Evolutionary conservation across 192 early-diverging fungal genomes (phyloP).

Genomic region (Chytriomyces hyalinus): DNA sequence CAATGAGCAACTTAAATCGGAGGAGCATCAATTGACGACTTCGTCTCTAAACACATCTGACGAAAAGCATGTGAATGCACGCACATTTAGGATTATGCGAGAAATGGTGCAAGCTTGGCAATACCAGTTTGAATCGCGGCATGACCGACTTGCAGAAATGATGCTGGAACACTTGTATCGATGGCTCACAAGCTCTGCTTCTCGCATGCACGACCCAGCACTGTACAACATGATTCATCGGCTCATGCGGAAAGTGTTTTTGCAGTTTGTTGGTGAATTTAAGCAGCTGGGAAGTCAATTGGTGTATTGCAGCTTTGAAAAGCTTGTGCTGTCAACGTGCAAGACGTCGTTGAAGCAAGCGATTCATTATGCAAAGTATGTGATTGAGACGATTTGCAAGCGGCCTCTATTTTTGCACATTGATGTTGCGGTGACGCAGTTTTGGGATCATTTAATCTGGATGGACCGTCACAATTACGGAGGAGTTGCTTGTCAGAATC

Average conservation of each 20-base stretch:
- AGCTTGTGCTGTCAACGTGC: slow-evolving; percentile 78
- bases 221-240: slow-evolving; percentile 78
- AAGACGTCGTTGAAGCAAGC: slow-evolving; percentile 78
- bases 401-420: slow-evolving; percentile 80
- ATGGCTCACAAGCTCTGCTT: slow-evolving; percentile 77
- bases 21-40: slow-evolving; percentile 27
- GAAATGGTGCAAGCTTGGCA: slow-evolving; percentile 82
- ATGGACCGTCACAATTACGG: slow-evolving; percentile 92
- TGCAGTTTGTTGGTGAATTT: slow-evolving; percentile 83
- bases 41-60: slow-evolving; percentile 44
- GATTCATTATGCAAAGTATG: slow-evolving; percentile 73
- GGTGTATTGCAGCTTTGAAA: slow-evolving; percentile 81
- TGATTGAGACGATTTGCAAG: slow-evolving; percentile 68
- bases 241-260: slow-evolving; percentile 89
- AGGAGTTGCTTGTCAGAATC: slow-evolving; percentile 52
- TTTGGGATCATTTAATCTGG: slow-evolving; percentile 88
- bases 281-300: slow-evolving; percentile 76
- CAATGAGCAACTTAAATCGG: slow-evolving; percentile 27
- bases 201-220: slow-evolving; percentile 84
- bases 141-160: slow-evolving; percentile 60
- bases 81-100: slow-evolving; percentile 78
- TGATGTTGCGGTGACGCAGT: slow-evolving; percentile 68
- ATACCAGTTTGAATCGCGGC: slow-evolving; percentile 64
- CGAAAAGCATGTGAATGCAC: slow-evolving; percentile 45
- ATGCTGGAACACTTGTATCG: slow-evolving; percentile 83